phyloP scores from a whole-genome alignment of 805 yeast species.

The Candida easanensis region DNA sequence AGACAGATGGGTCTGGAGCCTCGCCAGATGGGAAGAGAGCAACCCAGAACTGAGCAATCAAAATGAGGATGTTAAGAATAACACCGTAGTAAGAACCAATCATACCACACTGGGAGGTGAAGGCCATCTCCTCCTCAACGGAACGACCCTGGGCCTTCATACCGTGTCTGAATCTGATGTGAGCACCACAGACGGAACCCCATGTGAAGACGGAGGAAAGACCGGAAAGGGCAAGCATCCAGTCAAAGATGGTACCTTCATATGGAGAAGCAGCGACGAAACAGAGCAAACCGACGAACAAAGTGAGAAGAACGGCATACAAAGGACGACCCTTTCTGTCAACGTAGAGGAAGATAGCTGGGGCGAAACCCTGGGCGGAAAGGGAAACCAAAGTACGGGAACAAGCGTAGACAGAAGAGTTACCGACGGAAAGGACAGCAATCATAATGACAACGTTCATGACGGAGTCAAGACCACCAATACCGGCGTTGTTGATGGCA shows the following conservation, averaged over 20 bases:
- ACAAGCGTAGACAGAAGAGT: conserved; percentile 56
- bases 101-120: conserved; percentile 66
- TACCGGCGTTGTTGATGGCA: conserved; percentile 51
- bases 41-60: conserved; percentile 79
- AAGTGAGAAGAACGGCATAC: conserved; percentile 41
- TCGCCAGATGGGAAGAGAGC: conserved; percentile 44
- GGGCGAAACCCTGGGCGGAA: conserved; percentile 57
- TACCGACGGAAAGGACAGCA: conserved; percentile 54
- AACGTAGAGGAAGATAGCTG: conserved; percentile 48
- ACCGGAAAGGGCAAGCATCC: conserved; percentile 79
- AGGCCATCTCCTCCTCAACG: conserved; percentile 62
- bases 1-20: conserved; percentile 27
- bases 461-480: conserved; percentile 46
- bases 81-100: conserved; percentile 66
- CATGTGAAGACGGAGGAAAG: conserved; percentile 76
- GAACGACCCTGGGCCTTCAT: conserved; percentile 58
- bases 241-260: conserved; percentile 58
- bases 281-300: conserved; percentile 52
- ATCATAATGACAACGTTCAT: conserved; percentile 51
- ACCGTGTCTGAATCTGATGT: conserved; percentile 64
- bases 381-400: conserved; percentile 54
- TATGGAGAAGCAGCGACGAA: conserved; percentile 60
- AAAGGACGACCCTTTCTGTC: conserved; percentile 59
- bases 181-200: conserved; percentile 70
- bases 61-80: conserved; percentile 53